Conservation (phyloP, 2,329 filamentous ascomycete genomes). For the Meredithiella fracta region DNA sequence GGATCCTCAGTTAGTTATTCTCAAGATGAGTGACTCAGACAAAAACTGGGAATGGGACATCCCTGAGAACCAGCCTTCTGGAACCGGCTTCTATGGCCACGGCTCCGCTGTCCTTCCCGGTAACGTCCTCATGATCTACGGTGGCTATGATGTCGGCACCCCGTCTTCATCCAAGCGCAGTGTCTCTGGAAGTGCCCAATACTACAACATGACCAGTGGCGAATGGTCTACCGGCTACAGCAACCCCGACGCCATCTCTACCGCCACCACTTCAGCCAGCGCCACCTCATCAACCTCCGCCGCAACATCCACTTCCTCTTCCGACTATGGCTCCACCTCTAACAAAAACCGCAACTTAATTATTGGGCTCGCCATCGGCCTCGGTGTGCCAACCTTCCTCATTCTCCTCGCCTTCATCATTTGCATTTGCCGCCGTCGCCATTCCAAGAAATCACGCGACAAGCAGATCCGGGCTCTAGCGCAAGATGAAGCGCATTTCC, state of each 20-base stretch:
- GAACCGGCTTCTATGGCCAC: slow-evolving; percentile 41
- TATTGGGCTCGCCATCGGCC: slow-evolving; percentile 47
- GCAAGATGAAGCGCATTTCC: slow-evolving; percentile 32
- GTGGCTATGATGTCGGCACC: slow-evolving; percentile 37
- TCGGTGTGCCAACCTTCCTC: slow-evolving; percentile 40
- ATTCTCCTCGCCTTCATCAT: slow-evolving; percentile 32
- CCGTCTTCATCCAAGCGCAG: slow-evolving; percentile 23
- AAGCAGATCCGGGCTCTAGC: slow-evolving; percentile 32
- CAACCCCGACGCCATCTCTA: slow-evolving; percentile 8
- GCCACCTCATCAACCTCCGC: slow-evolving; percentile 10
- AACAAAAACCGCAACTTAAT: slow-evolving; percentile 25
- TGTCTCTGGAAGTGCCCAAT: slow-evolving; percentile 22
- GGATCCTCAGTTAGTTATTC: slow-evolving; percentile 60
- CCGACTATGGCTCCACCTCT: not conserved
- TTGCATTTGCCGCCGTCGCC: slow-evolving; percentile 26
- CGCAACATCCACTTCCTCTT: not conserved
- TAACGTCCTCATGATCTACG: slow-evolving; percentile 52
- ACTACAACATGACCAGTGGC: slow-evolving; percentile 42
- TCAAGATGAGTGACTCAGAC: slow-evolving; percentile 60
- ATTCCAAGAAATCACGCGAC: slow-evolving; percentile 25
- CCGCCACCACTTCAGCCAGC: slow-evolving; percentile 1
- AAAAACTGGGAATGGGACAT: slow-evolving; percentile 58
- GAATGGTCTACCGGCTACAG: slow-evolving; percentile 35
- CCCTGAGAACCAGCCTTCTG: slow-evolving; percentile 34
- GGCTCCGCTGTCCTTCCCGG: slow-evolving; percentile 47